These are phyloP conservation scores for Taphrina betulina DNA, from an alignment of 1,139 yeast genomes.

Conservation along the genomic window DNA sequence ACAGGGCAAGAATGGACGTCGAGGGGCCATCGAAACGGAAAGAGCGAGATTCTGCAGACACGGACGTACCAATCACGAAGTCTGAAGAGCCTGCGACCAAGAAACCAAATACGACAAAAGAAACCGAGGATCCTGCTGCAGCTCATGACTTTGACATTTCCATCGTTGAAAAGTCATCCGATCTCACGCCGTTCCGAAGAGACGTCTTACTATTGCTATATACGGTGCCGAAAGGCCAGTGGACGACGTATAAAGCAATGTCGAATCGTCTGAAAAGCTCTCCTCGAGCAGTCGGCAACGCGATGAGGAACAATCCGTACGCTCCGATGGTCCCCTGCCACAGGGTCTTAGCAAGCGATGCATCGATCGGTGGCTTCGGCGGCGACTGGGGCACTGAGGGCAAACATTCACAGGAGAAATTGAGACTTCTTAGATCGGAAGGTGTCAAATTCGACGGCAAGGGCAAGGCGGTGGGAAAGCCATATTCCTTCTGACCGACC, in stretches of 20 bases:
- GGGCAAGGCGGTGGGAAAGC: conserved; percentile 17
- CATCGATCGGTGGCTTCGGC: conserved; percentile 23
- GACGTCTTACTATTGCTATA: conserved; percentile 2
- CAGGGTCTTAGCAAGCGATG: conserved; percentile 18
- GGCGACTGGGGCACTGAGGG: conserved; percentile 37
- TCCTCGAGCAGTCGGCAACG: conserved; percentile 26
- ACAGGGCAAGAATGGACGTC: too few species aligned
- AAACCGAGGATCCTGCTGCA: not conserved
- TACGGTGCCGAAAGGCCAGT: conserved; percentile 8
- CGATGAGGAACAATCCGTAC: conserved; percentile 16
- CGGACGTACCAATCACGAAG: not conserved
- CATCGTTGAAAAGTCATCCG: not conserved
- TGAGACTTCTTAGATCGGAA: conserved; percentile 1
- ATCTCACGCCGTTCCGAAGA: conserved; percentile 3
- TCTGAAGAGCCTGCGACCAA: not conserved
- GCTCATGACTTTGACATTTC: conserved; percentile 1
- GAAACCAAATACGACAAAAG: not conserved
- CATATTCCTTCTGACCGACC: conserved; percentile 9
- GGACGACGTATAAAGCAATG: conserved; percentile 20
- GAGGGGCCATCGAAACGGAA: too few species aligned
- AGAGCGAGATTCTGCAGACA: not conserved
- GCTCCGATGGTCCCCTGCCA: conserved; percentile 26
- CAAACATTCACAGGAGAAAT: conserved; percentile 11
- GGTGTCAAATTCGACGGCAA: conserved; percentile 18
- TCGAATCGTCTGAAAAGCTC: conserved; percentile 13